Conservation (phyloP, 257 asterid species). For the Paulownia fortunei region DNA sequence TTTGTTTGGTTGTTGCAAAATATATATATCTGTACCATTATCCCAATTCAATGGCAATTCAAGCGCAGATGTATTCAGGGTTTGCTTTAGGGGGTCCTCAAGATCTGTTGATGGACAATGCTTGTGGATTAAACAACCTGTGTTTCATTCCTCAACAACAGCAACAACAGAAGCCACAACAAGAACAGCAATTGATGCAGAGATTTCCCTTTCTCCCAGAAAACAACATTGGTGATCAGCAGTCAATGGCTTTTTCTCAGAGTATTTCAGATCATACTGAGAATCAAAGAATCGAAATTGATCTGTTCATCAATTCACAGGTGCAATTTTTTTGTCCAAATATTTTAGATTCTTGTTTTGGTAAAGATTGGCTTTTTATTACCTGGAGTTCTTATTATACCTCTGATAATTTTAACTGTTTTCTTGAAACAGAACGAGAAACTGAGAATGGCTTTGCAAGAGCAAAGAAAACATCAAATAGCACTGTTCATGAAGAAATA, state of each 20-base stretch:
- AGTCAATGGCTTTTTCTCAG: slow-evolving; percentile 32
- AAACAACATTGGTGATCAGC: slow-evolving; percentile 14
- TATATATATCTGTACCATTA: not conserved
- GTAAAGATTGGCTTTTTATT: not conserved
- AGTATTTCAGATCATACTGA: slow-evolving; percentile 41
- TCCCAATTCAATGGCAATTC: slow-evolving; percentile 56
- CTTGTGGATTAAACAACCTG: slow-evolving; percentile 44
- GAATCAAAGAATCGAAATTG: slow-evolving; percentile 59
- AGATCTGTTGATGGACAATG: slow-evolving; percentile 52
- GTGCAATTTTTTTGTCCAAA: slow-evolving; percentile 26
- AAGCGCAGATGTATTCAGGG: slow-evolving; percentile 58
- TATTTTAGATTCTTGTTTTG: no score
- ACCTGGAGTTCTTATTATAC: no score
- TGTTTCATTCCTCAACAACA: slow-evolving; percentile 34
- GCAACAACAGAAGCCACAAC: slow-evolving; percentile 35
- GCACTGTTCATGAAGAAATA: slow-evolving; percentile 41
- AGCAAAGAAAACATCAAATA: slow-evolving; percentile 53
- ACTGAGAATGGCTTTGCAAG: slow-evolving; percentile 58
- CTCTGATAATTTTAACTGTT: not conserved
- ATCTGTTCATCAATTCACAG: slow-evolving; percentile 59
- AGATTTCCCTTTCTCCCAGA: slow-evolving; percentile 30
- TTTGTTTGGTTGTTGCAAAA: slow-evolving; percentile 4
- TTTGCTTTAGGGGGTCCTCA: slow-evolving; percentile 39
- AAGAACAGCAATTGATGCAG: slow-evolving; percentile 31
- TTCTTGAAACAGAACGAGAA: slow-evolving; percentile 60